Evolutionary conservation across 805 yeast genomes (phyloP), one percentile per base, ranked within the genome.

Genomic region (Pichia cabralensis): DNA sequence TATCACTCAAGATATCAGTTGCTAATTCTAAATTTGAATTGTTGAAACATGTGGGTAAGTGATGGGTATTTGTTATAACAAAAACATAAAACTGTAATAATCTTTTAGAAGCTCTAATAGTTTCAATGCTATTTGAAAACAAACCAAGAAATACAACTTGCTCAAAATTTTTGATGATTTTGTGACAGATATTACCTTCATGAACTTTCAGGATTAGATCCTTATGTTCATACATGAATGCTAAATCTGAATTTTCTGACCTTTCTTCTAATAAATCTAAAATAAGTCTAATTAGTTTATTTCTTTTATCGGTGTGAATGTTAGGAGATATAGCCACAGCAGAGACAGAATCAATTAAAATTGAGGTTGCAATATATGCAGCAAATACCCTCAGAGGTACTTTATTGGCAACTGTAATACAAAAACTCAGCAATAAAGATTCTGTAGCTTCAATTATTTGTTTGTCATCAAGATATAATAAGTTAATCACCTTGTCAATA

Each of bases 81-180:
- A 35, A 31, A 25, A 45, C 39, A 34, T 52, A 56, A 21, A 44
- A 35, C 10, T 40, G 47, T 36, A 70, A 52, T 12, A 67, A 62
- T n/a, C 59, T 52, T 30, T 67, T 62, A 9, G 76, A 61, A 14
- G 66, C 46, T 26, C 63, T 57, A 47, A 72, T 75, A 8, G 69
- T 64, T 15, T 70, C 75, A 13, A 64, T 48, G 26, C 64, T 68
- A 30, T 70, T 69, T 0, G 75, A 64, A 39, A 76, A 68, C 9
- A 77, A 49, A 1, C 73, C 69, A 16, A 72, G 46, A 21, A 73
- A 58, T 21, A 74, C 46, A 5, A 73, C 68, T 33, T 72, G 65
- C 32, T 76, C 82, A 32, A 71, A 52, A 5, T 63, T 49, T 4
- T 63, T 55, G 8, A 63, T 50, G 1, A 69, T 42, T 10, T 53